Conservation (phyloP, 1,139 yeast species). For the Yamadazyma friedrichii region DNA sequence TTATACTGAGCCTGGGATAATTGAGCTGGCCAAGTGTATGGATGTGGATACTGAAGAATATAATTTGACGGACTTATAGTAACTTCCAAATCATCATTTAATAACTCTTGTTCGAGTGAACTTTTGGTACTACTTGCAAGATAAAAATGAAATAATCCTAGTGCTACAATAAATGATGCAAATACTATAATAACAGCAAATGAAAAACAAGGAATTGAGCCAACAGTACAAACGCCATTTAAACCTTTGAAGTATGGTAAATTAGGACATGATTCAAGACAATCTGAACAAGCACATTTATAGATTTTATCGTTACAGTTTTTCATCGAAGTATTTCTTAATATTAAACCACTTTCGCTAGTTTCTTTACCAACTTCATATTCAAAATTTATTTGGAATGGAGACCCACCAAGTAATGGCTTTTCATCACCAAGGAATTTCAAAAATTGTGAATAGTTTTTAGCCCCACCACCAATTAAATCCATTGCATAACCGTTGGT, state of each 20-base stretch:
- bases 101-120: slow-evolving; percentile 3
- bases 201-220: slow-evolving; percentile 71
- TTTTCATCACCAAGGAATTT: slow-evolving; percentile 93
- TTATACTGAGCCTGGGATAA: slow-evolving; percentile 10
- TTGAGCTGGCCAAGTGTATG: slow-evolving; percentile 1
- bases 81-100: slow-evolving; percentile 20
- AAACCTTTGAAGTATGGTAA: slow-evolving; percentile 46
- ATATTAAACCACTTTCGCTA: slow-evolving; percentile 14
- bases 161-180: slow-evolving; percentile 28
- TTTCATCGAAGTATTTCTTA: slow-evolving; percentile 35
- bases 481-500: slow-evolving; percentile 98
- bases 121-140: slow-evolving; percentile 18
- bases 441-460: slow-evolving; percentile 65
- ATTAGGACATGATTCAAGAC: slow-evolving; percentile 74
- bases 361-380: slow-evolving; percentile 34
- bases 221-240: slow-evolving; percentile 50
- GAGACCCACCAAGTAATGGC: slow-evolving; percentile 91
- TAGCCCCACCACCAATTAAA: slow-evolving; percentile 94
- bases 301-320: slow-evolving; percentile 66
- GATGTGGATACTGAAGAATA: slow-evolving; percentile 7
- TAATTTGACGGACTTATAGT: slow-evolving; percentile 17
- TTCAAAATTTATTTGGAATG: slow-evolving; percentile 83
- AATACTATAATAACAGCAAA: slow-evolving; percentile 58
- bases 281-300: slow-evolving; percentile 89
- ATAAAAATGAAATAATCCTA: slow-evolving; percentile 41